A percentile compares a stretch with the other conserved stretches of the same genome.
Conservation (phyloP, 202 grass and related monocot genomes). For the Panicum hallii region DNA sequence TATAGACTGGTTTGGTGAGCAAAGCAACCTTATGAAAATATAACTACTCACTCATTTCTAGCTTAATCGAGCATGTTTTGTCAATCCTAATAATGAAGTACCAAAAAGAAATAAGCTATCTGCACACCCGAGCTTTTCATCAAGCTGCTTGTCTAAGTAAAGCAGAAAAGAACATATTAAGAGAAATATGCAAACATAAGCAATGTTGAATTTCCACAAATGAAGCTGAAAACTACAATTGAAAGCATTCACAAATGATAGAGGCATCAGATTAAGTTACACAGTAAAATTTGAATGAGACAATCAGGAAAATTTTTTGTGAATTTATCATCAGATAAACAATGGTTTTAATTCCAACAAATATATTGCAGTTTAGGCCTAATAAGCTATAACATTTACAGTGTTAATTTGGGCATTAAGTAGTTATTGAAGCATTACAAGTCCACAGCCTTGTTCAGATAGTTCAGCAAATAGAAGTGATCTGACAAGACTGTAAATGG, state of each 20-base stretch:
- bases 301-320: not conserved
- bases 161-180: slow-evolving; percentile 6
- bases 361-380: not conserved
- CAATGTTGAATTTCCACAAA: not conserved
- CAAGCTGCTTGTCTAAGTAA: not conserved
- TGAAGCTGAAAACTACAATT: slow-evolving; percentile 3
- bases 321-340: not conserved
- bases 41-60: not conserved
- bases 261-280: not conserved
- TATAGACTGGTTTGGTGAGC: slow-evolving; percentile 27
- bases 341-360: no score
- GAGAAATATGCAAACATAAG: slow-evolving; percentile 11
- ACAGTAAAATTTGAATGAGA: slow-evolving; percentile 12
- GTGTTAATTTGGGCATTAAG: slow-evolving; percentile 26
- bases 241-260: not conserved
- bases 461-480: slow-evolving; percentile 7
- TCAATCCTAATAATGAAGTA: slow-evolving; percentile 15
- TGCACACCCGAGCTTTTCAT: not conserved
- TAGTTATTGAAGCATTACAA: slow-evolving; percentile 14
- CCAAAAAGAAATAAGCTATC: slow-evolving; percentile 16
- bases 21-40: not conserved
- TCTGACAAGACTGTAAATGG: not conserved
- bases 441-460: slow-evolving; percentile 21
- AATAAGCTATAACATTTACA: slow-evolving; percentile 5
- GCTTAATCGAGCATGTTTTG: slow-evolving; percentile 3